These are phyloP conservation scores for Glycine tomentella DNA, from an alignment of 306 rosid species.

Conservation along the genomic window DNA sequence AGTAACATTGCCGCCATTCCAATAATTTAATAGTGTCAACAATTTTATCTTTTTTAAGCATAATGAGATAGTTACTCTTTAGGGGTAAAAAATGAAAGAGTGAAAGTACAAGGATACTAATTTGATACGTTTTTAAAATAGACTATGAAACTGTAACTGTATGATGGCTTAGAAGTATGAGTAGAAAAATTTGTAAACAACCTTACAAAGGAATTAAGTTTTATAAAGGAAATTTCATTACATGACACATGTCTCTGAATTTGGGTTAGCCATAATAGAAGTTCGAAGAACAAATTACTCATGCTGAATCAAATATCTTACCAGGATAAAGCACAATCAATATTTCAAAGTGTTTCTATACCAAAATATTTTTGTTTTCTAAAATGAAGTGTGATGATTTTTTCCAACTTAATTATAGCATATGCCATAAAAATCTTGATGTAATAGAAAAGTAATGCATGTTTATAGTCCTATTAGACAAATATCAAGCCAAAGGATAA, in stretches of 20 bases:
- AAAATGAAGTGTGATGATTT: background rate
- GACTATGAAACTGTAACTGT: background rate
- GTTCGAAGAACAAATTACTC: conserved; percentile 7
- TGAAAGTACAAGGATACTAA: background rate
- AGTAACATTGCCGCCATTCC: background rate
- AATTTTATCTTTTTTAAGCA: background rate
- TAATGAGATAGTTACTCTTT: background rate
- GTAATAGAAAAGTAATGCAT: conserved; percentile 2
- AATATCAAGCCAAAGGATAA: conserved; percentile 16
- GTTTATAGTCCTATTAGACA: background rate
- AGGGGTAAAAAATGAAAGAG: background rate
- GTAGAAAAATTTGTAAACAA: conserved; percentile 17
- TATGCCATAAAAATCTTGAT: background rate
- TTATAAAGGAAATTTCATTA: conserved; percentile 10
- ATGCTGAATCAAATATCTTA: conserved; percentile 6
- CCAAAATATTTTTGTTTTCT: too few relatives aligned
- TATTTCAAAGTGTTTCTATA: conserved; percentile 4
- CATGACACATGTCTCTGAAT: too few relatives aligned
- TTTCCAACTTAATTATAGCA: background rate
- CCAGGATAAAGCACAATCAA: conserved; percentile 4
- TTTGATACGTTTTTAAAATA: conserved; percentile 21
- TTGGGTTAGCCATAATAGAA: background rate
- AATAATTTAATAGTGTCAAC: background rate
- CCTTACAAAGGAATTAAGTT: background rate
- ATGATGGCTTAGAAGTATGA: conserved; percentile 16